Percentiles rank a stretch among this genome's conserved stretches.
phyloP scores from a whole-genome alignment of 192 early-diverging fungal genomes.

The Coemansia sp. region DNA sequence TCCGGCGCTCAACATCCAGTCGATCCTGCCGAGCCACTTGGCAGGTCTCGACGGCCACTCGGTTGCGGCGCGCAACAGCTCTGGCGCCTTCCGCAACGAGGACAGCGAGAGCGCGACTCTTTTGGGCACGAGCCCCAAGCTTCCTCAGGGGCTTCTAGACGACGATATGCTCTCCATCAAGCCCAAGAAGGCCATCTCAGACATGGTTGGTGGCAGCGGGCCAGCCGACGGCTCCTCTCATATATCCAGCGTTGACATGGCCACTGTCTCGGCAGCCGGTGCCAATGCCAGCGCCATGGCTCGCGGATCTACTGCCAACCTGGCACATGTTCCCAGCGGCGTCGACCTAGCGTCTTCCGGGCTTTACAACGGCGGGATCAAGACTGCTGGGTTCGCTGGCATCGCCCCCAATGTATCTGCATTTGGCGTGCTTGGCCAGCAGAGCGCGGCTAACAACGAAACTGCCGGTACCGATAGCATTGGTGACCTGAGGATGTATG shows the following conservation, averaged over 20 bases:
- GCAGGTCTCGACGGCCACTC: slow-evolving; percentile 30
- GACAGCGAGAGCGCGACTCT: slow-evolving; percentile 12
- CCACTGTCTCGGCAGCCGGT: neutral
- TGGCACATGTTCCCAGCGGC: slow-evolving; percentile 14
- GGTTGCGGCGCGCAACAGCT: slow-evolving; percentile 31
- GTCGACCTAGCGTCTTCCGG: slow-evolving; percentile 13
- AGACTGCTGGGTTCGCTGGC: neutral
- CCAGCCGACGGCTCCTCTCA: neutral
- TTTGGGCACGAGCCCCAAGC: slow-evolving; percentile 48
- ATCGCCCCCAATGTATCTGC: neutral
- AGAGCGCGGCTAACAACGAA: slow-evolving; percentile 10
- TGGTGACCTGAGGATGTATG: slow-evolving; percentile 28
- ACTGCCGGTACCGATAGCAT: slow-evolving; percentile 9
- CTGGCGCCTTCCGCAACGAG: slow-evolving; percentile 28
- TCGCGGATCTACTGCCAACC: neutral
- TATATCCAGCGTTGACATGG: neutral
- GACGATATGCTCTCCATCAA: slow-evolving; percentile 28
- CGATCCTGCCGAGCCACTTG: slow-evolving; percentile 11
- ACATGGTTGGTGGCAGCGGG: neutral
- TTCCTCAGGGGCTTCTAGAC: slow-evolving; percentile 49
- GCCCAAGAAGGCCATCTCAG: neutral
- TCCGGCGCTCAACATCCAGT: slow-evolving; percentile 2
- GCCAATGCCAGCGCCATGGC: slow-evolving; percentile 4
- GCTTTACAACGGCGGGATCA: neutral
- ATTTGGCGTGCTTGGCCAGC: slow-evolving; percentile 7